Evolutionary conservation across 2,329 filamentous ascomycete species (phyloP).

Genomic region (Pseudopyrenochaeta lycopersici): DNA sequence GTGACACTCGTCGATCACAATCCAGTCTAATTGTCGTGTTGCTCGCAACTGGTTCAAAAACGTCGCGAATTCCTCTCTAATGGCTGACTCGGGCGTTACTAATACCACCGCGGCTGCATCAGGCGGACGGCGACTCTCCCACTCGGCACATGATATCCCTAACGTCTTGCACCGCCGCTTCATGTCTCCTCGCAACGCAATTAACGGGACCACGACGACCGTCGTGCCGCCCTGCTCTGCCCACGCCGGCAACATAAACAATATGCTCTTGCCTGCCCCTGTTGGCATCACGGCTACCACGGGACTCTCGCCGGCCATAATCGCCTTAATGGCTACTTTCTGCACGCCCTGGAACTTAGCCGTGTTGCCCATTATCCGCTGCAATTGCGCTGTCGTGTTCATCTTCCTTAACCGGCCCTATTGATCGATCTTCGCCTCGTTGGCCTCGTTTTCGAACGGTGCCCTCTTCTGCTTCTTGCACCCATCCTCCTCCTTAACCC

Average conservation of each 20-base stretch:
- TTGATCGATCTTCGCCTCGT: slow-evolving; percentile 9
- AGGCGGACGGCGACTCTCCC: slow-evolving; percentile 18
- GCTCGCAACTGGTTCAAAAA: slow-evolving; percentile 26
- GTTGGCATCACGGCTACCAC: slow-evolving; percentile 31
- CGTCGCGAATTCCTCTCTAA: slow-evolving; percentile 26
- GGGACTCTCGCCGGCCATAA: slow-evolving; percentile 23
- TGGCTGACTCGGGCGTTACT: slow-evolving; percentile 31
- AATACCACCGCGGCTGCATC: slow-evolving; percentile 27
- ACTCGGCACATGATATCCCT: slow-evolving; percentile 23
- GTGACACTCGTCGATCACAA: slow-evolving; percentile 31
- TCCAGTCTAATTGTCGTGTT: slow-evolving; percentile 23
- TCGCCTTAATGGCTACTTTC: slow-evolving; percentile 25
- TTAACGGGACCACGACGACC: slow-evolving; percentile 32
- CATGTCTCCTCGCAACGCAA: slow-evolving; percentile 30
- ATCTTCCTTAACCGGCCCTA: slow-evolving; percentile 10
- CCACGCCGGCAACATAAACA: slow-evolving; percentile 38
- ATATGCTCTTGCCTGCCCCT: slow-evolving; percentile 34
- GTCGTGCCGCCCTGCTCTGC: slow-evolving; percentile 17
- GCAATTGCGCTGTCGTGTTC: slow-evolving; percentile 11
- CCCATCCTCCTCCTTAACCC: background rate
- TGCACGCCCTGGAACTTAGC: slow-evolving; percentile 26
- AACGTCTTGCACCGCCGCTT: slow-evolving; percentile 17
- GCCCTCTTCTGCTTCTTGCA: slow-evolving; percentile 10
- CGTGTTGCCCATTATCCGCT: slow-evolving; percentile 16
- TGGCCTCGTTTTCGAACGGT: slow-evolving; percentile 13